phyloP scores from a whole-genome alignment of 1,284 basidiomycete species.

The Sporisorium scitamineum region DNA sequence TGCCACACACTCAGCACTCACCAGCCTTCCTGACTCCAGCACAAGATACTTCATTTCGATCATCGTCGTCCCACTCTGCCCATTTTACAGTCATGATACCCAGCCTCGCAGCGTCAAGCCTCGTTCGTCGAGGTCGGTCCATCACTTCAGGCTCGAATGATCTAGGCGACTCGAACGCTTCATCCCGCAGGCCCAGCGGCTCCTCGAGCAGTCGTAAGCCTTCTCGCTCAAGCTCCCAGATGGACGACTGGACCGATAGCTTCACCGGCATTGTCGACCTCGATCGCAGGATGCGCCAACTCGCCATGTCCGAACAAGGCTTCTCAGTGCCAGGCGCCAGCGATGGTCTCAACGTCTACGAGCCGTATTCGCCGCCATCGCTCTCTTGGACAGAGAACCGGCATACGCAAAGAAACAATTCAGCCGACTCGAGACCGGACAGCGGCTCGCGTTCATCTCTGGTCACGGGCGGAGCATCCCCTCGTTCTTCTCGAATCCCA shows the following conservation, averaged over 20 bases:
- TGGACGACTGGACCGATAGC: constrained; percentile 52
- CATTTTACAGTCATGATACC: constrained; percentile 5
- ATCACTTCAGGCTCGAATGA: constrained; percentile 10
- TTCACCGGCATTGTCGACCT: constrained; percentile 55
- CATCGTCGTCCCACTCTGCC: neutral
- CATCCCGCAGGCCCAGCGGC: constrained; percentile 25
- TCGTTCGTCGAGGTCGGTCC: constrained; percentile 22
- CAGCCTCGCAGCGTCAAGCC: constrained; percentile 14
- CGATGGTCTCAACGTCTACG: constrained; percentile 14
- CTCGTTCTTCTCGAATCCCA: constrained; percentile 14
- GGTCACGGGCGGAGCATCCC: constrained; percentile 19
- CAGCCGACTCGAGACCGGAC: constrained; percentile 12
- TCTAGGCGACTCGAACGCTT: constrained; percentile 13
- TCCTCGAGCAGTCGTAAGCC: constrained; percentile 24
- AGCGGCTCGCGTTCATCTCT: constrained; percentile 25
- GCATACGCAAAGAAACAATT: constrained; percentile 15
- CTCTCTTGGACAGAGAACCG: constrained; percentile 11
- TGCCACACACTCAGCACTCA: neutral
- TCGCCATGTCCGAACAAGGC: constrained; percentile 48
- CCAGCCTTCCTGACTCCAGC: neutral
- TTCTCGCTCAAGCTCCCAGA: constrained; percentile 17
- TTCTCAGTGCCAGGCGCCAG: neutral
- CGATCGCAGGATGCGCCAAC: constrained; percentile 47
- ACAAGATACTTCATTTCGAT: neutral
- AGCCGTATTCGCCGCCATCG: constrained; percentile 8